Conservation (phyloP, 345 rosid genomes). For the Melastoma malabathricum region DNA sequence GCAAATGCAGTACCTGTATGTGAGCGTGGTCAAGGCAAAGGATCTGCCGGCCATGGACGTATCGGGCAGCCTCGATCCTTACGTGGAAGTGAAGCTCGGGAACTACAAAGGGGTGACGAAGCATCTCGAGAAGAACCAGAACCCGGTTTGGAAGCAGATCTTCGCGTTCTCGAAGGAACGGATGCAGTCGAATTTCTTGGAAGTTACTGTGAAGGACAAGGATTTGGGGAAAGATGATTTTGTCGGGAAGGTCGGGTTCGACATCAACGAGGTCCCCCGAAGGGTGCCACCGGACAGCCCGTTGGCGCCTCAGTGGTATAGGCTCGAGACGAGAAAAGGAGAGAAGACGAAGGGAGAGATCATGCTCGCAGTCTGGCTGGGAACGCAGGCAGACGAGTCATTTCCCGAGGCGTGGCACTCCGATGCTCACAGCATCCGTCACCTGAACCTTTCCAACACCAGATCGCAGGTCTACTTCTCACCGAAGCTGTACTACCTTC, state of each 20-base stretch:
- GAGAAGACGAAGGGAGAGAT: slow-evolving; percentile 56
- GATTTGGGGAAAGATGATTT: slow-evolving; percentile 74
- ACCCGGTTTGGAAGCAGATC: slow-evolving; percentile 81
- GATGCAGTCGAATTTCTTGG: slow-evolving; percentile 59
- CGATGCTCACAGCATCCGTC: slow-evolving; percentile 72
- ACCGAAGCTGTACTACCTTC: slow-evolving; percentile 77
- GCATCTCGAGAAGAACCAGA: slow-evolving; percentile 70
- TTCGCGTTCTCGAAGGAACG: slow-evolving; percentile 88
- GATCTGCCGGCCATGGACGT: slow-evolving; percentile 79
- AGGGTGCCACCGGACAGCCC: slow-evolving; percentile 94
- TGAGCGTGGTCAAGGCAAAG: slow-evolving; percentile 79
- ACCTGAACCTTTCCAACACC: slow-evolving; percentile 53
- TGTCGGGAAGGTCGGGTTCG: slow-evolving; percentile 42
- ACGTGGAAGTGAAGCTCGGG: slow-evolving; percentile 87
- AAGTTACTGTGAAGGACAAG: slow-evolving; percentile 72
- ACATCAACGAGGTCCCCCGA: slow-evolving; percentile 57
- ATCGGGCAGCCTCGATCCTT: slow-evolving; percentile 84
- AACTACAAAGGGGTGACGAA: slow-evolving; percentile 77
- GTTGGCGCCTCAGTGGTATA: slow-evolving; percentile 93
- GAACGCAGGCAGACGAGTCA: slow-evolving; percentile 95
- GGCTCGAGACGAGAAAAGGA: slow-evolving; percentile 50
- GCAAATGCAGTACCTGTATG: slow-evolving; percentile 82
- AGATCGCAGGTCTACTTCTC: slow-evolving; percentile 88
- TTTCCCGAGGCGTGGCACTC: slow-evolving; percentile 98
- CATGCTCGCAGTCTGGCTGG: slow-evolving; percentile 98